Base-by-base conservation (phyloP, 176 grass and related monocot species). In the Phragmites australis region DNA sequence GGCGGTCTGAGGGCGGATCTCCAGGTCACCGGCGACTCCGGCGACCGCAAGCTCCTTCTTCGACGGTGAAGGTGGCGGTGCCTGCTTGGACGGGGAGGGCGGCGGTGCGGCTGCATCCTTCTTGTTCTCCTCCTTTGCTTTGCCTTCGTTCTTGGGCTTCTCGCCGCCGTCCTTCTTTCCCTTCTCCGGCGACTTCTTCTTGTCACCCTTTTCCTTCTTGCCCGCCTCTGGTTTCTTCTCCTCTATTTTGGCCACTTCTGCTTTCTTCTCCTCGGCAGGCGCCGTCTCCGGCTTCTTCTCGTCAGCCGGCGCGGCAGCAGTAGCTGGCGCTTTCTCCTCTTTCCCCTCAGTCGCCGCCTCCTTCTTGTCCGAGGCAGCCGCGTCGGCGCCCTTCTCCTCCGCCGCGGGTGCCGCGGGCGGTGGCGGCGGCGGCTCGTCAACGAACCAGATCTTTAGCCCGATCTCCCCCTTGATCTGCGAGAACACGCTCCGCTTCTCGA, bases 381-480 rank as follows among this genome's bases (percentile, higher is more conserved):
- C 57, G 6, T 53, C 64, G 0, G 40, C 50, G 17, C 70, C 65
- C 82, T 86, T 87, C 6, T 43, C 44, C 0, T 82, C 83, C 3
- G 46, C 69, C 0, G 74, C 58, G 9, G 87, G 43, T 0, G 88
- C 57, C 0, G 83, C 9, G 11, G 89, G 82, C 3, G 70, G 16
- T 2, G 75, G 55, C 1, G 84, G 74, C 10, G 87, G 87, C 18
- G 74, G 69, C 43, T 91, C 92, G 45, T 99, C 96, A 29, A 95
- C 84, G 77, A 93, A 93, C 84, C 86, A 95, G 65, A 99, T 71
- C 79, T 91, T 90, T 37, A 99, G 80, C 3, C 92, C 96, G 59
- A 95, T 93, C 86, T 99, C 96, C 4, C 96, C 96, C 83, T 95
- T 99, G 64, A 99, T 91, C 83, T 99, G 96, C 2, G 96, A 99